A percentile compares a stretch with the other conserved stretches of the same genome.
phyloP scores from a whole-genome alignment of 2,329 filamentous ascomycete species.

The Aspergillus latus region DNA sequence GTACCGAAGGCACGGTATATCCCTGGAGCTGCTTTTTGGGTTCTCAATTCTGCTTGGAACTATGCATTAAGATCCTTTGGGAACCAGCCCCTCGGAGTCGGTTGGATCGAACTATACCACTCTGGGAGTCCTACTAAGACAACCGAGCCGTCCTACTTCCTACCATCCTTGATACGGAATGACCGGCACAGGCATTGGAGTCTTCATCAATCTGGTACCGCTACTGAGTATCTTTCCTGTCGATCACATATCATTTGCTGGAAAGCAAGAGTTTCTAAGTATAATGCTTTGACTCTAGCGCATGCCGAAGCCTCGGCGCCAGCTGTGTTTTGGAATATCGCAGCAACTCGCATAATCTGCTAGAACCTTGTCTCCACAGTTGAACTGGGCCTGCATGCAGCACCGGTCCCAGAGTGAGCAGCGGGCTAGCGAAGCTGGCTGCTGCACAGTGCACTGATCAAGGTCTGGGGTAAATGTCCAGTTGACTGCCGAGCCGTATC shows the following conservation, averaged over 20 bases:
- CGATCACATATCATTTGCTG: slow-evolving; percentile 9
- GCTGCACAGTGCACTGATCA: slow-evolving; percentile 7
- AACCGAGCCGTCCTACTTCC: slow-evolving; percentile 3
- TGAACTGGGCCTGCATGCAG: slow-evolving; percentile 11
- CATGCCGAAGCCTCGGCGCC: slow-evolving; percentile 6
- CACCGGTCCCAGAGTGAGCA: slow-evolving; percentile 11
- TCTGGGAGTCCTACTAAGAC: not conserved
- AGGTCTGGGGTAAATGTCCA: slow-evolving; percentile 15
- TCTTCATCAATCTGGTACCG: not conserved
- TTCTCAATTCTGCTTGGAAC: slow-evolving; percentile 10
- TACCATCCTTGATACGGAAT: slow-evolving; percentile 10
- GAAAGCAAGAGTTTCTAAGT: not conserved
- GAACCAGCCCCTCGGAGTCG: slow-evolving; percentile 5
- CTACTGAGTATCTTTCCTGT: not conserved
- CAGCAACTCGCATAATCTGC: slow-evolving; percentile 2
- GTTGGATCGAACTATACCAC: not conserved
- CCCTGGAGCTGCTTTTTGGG: slow-evolving; percentile 13
- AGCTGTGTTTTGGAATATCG: slow-evolving; percentile 4
- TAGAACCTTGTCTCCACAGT: slow-evolving; percentile 4
- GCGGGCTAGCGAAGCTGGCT: slow-evolving; percentile 8
- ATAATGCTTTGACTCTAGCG: not conserved
- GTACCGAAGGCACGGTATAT: slow-evolving; percentile 11
- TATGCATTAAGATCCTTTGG: slow-evolving; percentile 8
- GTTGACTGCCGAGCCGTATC: not conserved
- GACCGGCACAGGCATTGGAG: not conserved